Evolutionary conservation across 305 asterid species (phyloP), one percentile per base, ranked within the genome.

Genomic region (Fraxinus ornus): DNA sequence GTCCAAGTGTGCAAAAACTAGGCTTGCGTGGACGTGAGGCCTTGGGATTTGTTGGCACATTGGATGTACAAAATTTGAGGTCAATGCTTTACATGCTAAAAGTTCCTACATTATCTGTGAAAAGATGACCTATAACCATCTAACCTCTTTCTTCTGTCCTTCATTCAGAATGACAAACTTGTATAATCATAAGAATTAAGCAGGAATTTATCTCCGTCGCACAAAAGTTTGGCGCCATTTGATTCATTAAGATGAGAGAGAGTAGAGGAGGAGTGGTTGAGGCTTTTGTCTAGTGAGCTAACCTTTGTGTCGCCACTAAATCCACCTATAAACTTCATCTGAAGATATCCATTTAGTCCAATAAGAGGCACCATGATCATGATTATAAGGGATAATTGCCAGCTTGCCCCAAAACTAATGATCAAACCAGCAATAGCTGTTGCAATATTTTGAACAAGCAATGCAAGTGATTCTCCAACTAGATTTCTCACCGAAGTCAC

Each of bases 241-340:
- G 74, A 66, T 66, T 62, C 32, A 66, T 66, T 24, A 9, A 26
- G 33, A 26, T 26, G 74, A 35, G 36, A 66, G 39, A 68, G 17
- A 68, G 19, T 30, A 22, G 75, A 68, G 37, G 36, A 35, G 36
- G 19, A 68, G 19, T 24, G 75, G 22, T 24, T 68, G 32, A 68
- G 37, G 66, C 68, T 75, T 62, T 4, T 9, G 35, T 71, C 4
- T 37, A 77, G 55, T 68, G 68, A 76, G 13, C 79, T 71, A 73
- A 93, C 97, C 96, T 92, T 91, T 32, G 92, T 88, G 88, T 93
- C 90, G 26, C 83, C 89, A 7, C 87, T 87, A 39, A 90, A 91
- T 74, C 97, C 97, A 7, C 19, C 22, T 8, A 92, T 4, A 37
- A 87, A 93, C 72, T 86, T 93, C 91, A 91, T 86, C 17, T 92